Base-by-base conservation (phyloP, 2,329 filamentous ascomycete species). In the Stachybotrys elegans region DNA sequence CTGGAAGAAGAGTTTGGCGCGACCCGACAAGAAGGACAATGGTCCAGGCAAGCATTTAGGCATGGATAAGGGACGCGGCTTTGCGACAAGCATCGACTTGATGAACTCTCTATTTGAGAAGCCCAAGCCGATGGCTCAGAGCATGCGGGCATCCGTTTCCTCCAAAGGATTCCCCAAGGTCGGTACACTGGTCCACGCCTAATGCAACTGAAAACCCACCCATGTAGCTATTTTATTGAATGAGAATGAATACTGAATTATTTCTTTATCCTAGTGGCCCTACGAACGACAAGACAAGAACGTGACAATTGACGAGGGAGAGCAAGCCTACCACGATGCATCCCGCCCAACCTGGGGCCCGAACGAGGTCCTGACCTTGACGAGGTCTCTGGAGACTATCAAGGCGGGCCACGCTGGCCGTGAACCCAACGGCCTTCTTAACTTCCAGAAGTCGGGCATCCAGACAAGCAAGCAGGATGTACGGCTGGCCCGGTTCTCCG, bases 51-150 rank as follows among this genome's bases (percentile, higher is more conserved):
- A 55, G 48, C 59, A 70, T 44, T 44, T 61, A 44, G 59, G 56
- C 23, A 51, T 60, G 53, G 64, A 68, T 31, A 75, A 79, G 54
- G 73, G 76, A 43, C 79, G 80, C 51, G 84, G 85, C 1, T 92
- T 95, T 65, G 79, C 83, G 17, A 95, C 86, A 17, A 91, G 87
- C 58, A 95, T 97, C 68, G 93, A 96, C 70, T 72, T 96, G 62
- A 96, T 95, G 89, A 92, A 95, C 62, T 95, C 89, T 39, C 72
- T 96, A 44, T 96, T 94, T 66, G 86, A 87, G 62, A 80, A 85
- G 66, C 76, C 82, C 50, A 81, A 79, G 69, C 75, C 73, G 43
- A 75, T 75, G 51, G 66, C 69, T 43, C 72, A 78, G 56, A 78
- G 74, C 55, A 62, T 74, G 43, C 75, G 76, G 57, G 72, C 70